Base-by-base conservation (phyloP, 2,329 filamentous ascomycete species). In the Chrysoporthe deuterocubensis region DNA sequence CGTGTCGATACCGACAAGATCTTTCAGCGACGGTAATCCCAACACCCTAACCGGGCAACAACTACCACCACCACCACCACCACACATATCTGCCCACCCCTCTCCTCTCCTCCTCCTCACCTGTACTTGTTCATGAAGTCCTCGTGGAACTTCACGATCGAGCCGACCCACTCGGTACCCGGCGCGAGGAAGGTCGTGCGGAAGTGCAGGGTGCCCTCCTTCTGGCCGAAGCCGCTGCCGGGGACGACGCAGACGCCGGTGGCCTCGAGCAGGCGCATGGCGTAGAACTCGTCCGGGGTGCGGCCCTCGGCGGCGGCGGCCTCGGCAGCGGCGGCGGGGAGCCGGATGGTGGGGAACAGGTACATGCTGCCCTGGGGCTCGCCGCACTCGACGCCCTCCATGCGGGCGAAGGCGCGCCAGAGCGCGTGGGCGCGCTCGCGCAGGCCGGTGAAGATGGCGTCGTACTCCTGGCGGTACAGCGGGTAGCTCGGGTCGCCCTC, bases 321-420 rank as follows among this genome's bases (percentile, higher is more conserved):
- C 72, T 90, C 90, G 70, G 90, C 81, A 52, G 94, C 96, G 81
- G 92, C 93, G 34, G 81, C 74, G 1, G 96, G 88, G 34, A 99
- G 84, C 44, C 84, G 89, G 81, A 99, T 97, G 74, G 93, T 96
- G 34, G 96, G 96, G 88, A 98, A 99, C 75, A 99, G 91, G 83
- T 99, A 99, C 96, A 99, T 99, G 78, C 92, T 91, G 69, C 96
- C 96, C 86, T 97, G 92, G 66, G 96, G 96, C 73, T 89, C 86
- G 75, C 92, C 91, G 81, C 94, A 97, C 78, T 94, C 88, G 68
- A 99, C 95, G 68, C 96, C 96, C 80, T 98, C 95, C 96, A 99
- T 98, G 77, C 93, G 83, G 79, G 89, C 84, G 81, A 99, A 99
- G 40, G 95, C 94, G 75, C 94, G 87, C 81, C 96, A 96, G 62